phyloP scores from a whole-genome alignment of 805 yeast species.

The Yamadazyma laniorum region DNA sequence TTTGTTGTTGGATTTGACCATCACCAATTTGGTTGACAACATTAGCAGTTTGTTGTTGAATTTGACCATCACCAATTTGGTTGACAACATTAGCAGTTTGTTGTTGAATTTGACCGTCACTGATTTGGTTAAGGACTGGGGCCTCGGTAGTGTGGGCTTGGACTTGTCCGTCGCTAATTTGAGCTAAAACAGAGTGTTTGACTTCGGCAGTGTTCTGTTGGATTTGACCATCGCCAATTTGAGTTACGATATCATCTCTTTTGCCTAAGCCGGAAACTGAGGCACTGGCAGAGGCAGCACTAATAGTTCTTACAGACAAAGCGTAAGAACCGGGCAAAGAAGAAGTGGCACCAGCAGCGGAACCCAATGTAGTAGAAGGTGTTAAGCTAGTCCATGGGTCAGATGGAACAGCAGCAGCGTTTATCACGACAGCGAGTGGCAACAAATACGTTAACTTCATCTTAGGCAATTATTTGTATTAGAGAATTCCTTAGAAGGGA shows the following conservation, averaged over 20 bases:
- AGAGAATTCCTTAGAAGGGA: conserved; percentile 8
- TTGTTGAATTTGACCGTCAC: conserved; percentile 18
- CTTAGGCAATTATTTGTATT: background rate
- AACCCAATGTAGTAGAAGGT: conserved; percentile 24
- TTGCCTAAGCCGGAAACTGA: conserved; percentile 10
- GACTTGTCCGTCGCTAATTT: conserved; percentile 33
- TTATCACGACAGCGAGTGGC: conserved; percentile 8
- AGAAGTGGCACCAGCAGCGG: conserved; percentile 23
- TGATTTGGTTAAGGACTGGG: conserved; percentile 26
- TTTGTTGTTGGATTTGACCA: conserved; percentile 15
- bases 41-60: conserved; percentile 25
- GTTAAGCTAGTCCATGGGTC: conserved; percentile 30
- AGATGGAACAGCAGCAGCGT: conserved; percentile 26
- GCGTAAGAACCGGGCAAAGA: conserved; percentile 31
- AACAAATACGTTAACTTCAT: conserved; percentile 12
- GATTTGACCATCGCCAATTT: conserved; percentile 49
- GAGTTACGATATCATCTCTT: conserved; percentile 24
- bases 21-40: conserved; percentile 29
- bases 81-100: conserved; percentile 30
- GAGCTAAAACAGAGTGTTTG: conserved; percentile 25
- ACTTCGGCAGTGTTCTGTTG: conserved; percentile 28
- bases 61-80: conserved; percentile 32
- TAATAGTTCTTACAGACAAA: conserved; percentile 27
- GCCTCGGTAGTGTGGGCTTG: conserved; percentile 16
- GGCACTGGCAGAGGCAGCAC: conserved; percentile 15